Base-by-base conservation (phyloP, 257 asterid species). In the Solanum etuberosum region DNA sequence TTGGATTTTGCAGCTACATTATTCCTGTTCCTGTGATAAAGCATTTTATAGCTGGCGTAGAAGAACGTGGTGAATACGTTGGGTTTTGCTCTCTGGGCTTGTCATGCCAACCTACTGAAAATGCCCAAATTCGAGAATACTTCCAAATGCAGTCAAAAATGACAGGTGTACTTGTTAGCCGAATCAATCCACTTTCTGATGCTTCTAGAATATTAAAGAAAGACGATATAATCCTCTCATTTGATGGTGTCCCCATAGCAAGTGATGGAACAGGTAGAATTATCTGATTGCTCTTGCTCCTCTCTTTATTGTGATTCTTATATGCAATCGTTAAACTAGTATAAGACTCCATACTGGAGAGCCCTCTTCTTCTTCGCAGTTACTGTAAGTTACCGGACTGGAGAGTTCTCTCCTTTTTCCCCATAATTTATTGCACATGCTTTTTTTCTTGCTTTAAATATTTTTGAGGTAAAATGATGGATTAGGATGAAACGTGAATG, bases 81-180 rank as follows among this genome's bases (percentile, higher is more conserved):
- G 98, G 99, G 84, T 97, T 97, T 95, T 97, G 99, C 92, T 92
- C 98, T 70, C 89, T 94, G 94, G 99, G 98, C 59, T 89, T 97
- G 88, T 95, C 99, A 86, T 97, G 98, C 88, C 99, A 97, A 88
- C 92, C 99, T 76, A 94, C 98, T 85, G 98, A 95, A 93, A 97
- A 97, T 90, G 89, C 91, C 48, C 98, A 95, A 89, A 98, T 95
- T 81, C 94, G 96, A 7, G 93, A 92, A 72, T 94, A 94, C 92
- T 95, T 97, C 85, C 85, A 89, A 87, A 92, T 97, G 98, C 91
- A 15, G 84, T 92, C 94, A 83, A 95, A 92, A 83, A 85, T 92
- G 88, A 95, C 98, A 70, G 99, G 99, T 59, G 98, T 97, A 88
- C 97, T 97, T 78, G 91, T 95, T 73, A 94, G 95, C 91, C 93